Base-by-base conservation (phyloP, 352 stramenopile species). In the Phytophthora boehmeriae region DNA sequence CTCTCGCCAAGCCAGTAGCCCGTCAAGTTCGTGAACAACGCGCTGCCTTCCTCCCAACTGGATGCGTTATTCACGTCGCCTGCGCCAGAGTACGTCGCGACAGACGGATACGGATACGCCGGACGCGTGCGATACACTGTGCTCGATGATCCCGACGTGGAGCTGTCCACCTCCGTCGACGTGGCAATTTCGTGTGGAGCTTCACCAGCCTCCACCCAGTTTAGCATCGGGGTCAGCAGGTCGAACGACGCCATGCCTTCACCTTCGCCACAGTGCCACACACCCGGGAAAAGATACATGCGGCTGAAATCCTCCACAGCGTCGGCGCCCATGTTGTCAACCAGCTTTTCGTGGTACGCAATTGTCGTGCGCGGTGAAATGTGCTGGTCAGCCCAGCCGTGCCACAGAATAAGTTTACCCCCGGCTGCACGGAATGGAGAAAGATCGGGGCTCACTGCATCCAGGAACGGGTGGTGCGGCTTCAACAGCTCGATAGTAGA, bases 351-450 rank as follows among this genome's bases (percentile, higher is more conserved):
- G 30, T 80, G 68, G 41, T 73, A 75, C 13, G 66, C 59, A 55
- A 76, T 76, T 8, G 67, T 76, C 13, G 64, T 72, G 46, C 59
- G 63, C 2, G 71, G 71, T 6, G 71, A 71, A 63, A 80, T 80
- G 54, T 80, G 67, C n/a, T 68, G 67, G 42, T 80, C 71, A 8
- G 63, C 48, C 67, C 59, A 76, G 13, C 71, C 63, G 43, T 80
- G 67, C 63, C 66, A 79, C 8, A 79, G 39, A 52, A 79, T 76
- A 30, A 79, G 60, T 41, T 79, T 79, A 13, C 71, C 66, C 0
- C 59, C 71, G 14, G 66, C 63, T 1, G 46, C 34, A 25, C 56
- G 61, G 59, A 76, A 79, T 0, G 70, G 32, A 2, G 66, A 60
- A 2, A 78, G 54, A 17, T 78, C 63, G 0, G 68, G 53, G 20